Percentiles rank a stretch among this genome's conserved stretches.
Conservation (phyloP, 2,329 filamentous ascomycete species). For the Lasiodiplodia hormozganensis region DNA sequence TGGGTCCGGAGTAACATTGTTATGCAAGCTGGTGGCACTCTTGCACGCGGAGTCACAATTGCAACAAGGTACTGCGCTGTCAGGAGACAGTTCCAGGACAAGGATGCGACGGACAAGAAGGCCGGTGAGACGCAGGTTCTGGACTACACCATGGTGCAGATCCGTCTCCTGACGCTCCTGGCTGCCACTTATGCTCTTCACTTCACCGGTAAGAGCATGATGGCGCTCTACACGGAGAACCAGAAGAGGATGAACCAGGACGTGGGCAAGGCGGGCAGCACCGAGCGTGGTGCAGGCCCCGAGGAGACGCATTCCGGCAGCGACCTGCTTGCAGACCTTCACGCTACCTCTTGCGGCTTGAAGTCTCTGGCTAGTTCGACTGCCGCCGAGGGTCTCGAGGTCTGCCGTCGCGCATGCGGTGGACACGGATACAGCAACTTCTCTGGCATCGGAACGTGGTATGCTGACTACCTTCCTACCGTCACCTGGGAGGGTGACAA, state of each 20-base stretch:
- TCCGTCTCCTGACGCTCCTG: slow-evolving; percentile 73
- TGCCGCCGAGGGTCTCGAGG: slow-evolving; percentile 76
- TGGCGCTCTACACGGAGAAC: slow-evolving; percentile 74
- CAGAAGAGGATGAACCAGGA: slow-evolving; percentile 67
- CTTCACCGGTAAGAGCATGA: slow-evolving; percentile 80
- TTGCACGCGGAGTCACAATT: slow-evolving; percentile 79
- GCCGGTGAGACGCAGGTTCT: slow-evolving; percentile 75
- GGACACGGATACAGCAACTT: slow-evolving; percentile 79
- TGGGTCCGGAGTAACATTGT: slow-evolving; percentile 78
- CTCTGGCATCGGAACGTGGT: slow-evolving; percentile 77
- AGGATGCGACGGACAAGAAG: slow-evolving; percentile 66
- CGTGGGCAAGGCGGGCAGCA: slow-evolving; percentile 50
- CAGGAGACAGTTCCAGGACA: slow-evolving; percentile 79
- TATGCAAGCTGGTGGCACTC: slow-evolving; percentile 72
- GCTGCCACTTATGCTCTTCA: slow-evolving; percentile 79
- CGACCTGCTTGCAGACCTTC: slow-evolving; percentile 74
- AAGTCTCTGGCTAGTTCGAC: slow-evolving; percentile 76
- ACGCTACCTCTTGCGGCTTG: slow-evolving; percentile 77
- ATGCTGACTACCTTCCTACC: slow-evolving; percentile 76
- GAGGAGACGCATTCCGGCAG: slow-evolving; percentile 71
- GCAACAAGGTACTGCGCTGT: slow-evolving; percentile 77
- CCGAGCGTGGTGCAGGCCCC: slow-evolving; percentile 66
- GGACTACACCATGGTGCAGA: slow-evolving; percentile 83
- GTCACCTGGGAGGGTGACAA: slow-evolving; percentile 80
- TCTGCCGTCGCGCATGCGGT: slow-evolving; percentile 76